Base-by-base conservation (phyloP, 805 yeast species). In the Suhomyces sp. region DNA sequence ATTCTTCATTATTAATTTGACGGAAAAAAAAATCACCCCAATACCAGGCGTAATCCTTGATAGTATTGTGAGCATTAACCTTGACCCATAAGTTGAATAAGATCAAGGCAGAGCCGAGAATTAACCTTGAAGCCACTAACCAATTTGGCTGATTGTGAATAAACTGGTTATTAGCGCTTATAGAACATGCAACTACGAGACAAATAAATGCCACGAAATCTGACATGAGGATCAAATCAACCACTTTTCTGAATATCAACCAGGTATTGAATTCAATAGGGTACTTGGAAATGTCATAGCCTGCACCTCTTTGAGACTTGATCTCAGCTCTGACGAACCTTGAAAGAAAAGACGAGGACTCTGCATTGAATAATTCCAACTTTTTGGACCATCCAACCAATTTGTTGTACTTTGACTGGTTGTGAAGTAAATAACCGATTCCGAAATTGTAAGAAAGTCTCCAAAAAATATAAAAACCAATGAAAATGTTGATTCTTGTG, bases 1-100 rank as follows among this genome's bases (percentile, higher is more conserved):
- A 77, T 53, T 86, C 85, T 64, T 77, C 81, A 56, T 81, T 82
- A 57, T 74, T 75, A 57, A 73, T 71, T 64, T 87, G 87, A 50
- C 90, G 73, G 71, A 89, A 89, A 78, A 89, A 89, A 71, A 89
- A 89, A 68, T 89, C 96, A 24, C 96, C 96, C 96, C 96, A 89
- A 68, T 89, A 89, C 96, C 96, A 89, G 9, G 96, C 96, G 64
- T 84, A 89, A 64, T 89, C 96, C 66, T 89, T 88, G 53, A 89
- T 91, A 17, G 89, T 91, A 57, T 91, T 79, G 66, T 89, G 96
- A 31, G 96, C 96, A 66, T 89, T 92, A 21, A 88, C 71, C 65
- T 89, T 89, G 45, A 89, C 96, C 91, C 94, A 86, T 25, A 86
- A 73, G 63, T 89, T 89, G 73, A 89, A 87, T 17, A 86, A 53